Percentiles rank a stretch among this genome's conserved stretches.
Evolutionary conservation across 768 basidiomycete genomes (phyloP).

Genomic region (Auricularia cornea): DNA sequence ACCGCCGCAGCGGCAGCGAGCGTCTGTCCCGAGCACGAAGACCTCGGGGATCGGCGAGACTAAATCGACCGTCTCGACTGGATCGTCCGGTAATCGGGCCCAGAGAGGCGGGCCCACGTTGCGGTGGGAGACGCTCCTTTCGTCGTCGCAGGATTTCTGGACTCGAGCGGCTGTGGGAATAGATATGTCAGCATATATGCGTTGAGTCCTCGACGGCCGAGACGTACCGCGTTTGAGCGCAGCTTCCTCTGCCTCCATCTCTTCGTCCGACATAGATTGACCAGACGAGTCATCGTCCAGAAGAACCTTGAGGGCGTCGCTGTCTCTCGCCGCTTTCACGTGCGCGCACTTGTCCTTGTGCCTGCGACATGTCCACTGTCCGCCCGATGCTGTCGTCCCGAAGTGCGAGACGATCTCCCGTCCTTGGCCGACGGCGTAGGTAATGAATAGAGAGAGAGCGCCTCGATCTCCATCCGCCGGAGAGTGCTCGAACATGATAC

Average conservation of each 20-base stretch:
- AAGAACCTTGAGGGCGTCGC: too few species aligned
- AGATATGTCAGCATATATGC: too few species aligned
- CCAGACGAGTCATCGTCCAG: too few species aligned
- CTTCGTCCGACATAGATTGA: too few species aligned
- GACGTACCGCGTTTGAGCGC: too few species aligned
- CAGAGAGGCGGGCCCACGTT: background rate
- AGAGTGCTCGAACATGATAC: background rate
- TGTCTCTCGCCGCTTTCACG: too few species aligned
- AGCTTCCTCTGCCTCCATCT: too few species aligned
- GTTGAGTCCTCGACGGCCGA: too few species aligned
- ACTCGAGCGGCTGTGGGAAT: background rate
- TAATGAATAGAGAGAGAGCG: background rate
- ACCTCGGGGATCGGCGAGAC: background rate
- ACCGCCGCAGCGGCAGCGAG: background rate
- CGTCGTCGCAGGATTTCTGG: background rate
- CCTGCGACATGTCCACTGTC: too few species aligned
- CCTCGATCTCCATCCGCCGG: background rate
- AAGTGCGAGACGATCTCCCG: background rate
- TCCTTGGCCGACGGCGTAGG: background rate
- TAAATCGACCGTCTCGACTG: background rate
- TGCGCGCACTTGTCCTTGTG: too few species aligned
- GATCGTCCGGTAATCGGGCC: background rate
- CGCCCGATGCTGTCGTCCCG: too few species aligned
- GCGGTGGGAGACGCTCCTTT: background rate
- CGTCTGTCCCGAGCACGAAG: background rate